phyloP scores from a whole-genome alignment of 495 filamentous ascomycete genomes.

The Penicillium bialowiezense region DNA sequence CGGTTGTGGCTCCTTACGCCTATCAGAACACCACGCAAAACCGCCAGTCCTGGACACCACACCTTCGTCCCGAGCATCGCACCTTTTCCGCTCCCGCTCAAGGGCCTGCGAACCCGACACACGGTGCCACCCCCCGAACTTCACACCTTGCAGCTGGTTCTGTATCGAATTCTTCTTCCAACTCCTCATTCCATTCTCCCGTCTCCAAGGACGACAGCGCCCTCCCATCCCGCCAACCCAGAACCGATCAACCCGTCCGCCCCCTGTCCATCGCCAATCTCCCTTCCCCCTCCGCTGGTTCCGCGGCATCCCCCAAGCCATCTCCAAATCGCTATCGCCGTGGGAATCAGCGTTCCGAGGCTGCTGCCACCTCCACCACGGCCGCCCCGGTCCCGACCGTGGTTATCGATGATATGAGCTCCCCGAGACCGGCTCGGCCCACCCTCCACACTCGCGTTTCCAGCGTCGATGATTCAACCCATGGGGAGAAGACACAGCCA shows the following conservation, averaged over 20 bases:
- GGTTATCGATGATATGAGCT: conserved; percentile 23
- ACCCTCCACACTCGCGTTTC: conserved; percentile 38
- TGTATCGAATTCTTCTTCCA: conserved; percentile 53
- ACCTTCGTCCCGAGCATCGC: conserved; percentile 66
- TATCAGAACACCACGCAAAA: conserved; percentile 61
- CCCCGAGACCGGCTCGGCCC: conserved; percentile 10
- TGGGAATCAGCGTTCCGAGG: conserved; percentile 49
- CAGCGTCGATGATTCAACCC: conserved; percentile 54
- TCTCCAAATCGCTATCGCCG: conserved; percentile 69
- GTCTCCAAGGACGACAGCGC: conserved; percentile 49
- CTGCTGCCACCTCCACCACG: conserved; percentile 39
- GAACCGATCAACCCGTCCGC: conserved; percentile 39
- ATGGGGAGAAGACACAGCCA: conserved; percentile 38
- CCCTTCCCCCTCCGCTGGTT: conserved; percentile 43
- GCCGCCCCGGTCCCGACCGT: conserved; percentile 17
- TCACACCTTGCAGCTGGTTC: conserved; percentile 61
- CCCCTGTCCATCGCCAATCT: conserved; percentile 53
- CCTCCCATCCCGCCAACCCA: conserved; percentile 39
- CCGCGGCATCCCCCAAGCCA: conserved; percentile 53
- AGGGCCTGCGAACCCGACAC: conserved; percentile 40
- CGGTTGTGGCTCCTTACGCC: conserved; percentile 76
- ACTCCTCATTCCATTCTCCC: conserved; percentile 39
- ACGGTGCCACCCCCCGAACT: conserved; percentile 39
- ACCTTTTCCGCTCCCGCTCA: conserved; percentile 62
- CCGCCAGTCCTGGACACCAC: conserved; percentile 57